A percentile compares a stretch with the other conserved stretches of the same genome.
phyloP scores from a whole-genome alignment of 1,139 yeast genomes.

The Diutina scorzettiae region DNA sequence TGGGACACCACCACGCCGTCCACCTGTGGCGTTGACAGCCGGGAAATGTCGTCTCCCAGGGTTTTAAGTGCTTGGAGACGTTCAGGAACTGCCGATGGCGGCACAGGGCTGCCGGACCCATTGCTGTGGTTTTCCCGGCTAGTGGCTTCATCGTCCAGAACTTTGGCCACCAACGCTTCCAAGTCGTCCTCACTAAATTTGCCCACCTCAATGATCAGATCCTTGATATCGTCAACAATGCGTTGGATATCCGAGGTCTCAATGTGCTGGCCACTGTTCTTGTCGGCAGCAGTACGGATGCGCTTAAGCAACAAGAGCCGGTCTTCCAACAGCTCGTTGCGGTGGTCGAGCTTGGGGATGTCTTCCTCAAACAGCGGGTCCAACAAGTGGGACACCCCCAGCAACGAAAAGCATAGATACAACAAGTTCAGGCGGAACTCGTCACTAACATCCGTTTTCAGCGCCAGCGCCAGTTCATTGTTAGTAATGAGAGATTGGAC shows the following conservation, averaged over 20 bases:
- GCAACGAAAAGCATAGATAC: constrained; percentile 46
- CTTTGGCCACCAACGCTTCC: neutral
- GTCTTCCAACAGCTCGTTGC: constrained; percentile 24
- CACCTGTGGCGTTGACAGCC: constrained; percentile 25
- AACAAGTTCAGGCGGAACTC: constrained; percentile 44
- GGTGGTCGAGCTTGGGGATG: constrained; percentile 26
- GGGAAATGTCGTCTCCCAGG: neutral
- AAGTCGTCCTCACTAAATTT: constrained; percentile 6
- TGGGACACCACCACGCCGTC: constrained; percentile 32
- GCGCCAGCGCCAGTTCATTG: constrained; percentile 9
- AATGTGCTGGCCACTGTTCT: neutral
- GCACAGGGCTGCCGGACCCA: too few relatives aligned
- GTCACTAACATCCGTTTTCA: constrained; percentile 24
- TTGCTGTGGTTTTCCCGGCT: too few relatives aligned
- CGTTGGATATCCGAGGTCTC: constrained; percentile 17
- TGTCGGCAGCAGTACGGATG: constrained; percentile 15
- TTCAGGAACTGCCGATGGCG: neutral
- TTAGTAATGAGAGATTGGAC: constrained; percentile 26
- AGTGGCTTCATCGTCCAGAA: neutral
- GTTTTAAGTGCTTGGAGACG: neutral
- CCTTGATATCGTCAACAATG: constrained; percentile 28
- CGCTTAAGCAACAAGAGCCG: constrained; percentile 22
- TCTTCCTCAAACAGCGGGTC: constrained; percentile 53
- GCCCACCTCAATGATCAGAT: constrained; percentile 9
- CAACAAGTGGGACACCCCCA: constrained; percentile 67